These are phyloP conservation scores for Ophiocordyceps camponoti-rufipedis DNA, from an alignment of 2,329 filamentous ascomycete genomes.

Conservation along the genomic window DNA sequence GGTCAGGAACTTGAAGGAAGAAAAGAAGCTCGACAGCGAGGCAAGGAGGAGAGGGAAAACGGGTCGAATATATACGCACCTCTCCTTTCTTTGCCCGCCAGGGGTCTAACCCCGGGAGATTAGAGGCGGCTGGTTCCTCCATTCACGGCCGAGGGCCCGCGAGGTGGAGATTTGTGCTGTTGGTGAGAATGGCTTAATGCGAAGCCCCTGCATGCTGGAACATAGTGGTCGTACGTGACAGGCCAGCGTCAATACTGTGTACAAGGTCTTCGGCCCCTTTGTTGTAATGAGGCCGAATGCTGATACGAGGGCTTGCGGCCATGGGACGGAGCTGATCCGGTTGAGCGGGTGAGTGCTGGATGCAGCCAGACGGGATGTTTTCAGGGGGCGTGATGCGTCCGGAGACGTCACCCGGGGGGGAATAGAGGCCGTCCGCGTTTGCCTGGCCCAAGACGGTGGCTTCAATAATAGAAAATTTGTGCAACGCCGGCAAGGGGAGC, in stretches of 20 bases:
- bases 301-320: not conserved
- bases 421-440: not conserved
- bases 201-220: not conserved
- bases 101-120: not conserved
- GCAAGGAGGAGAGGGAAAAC: not conserved
- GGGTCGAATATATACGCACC: not conserved
- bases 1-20: constrained; percentile 21
- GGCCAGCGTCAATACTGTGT: not conserved
- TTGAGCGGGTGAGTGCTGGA: too few species aligned
- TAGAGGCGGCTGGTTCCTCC: not conserved
- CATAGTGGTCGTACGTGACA: not conserved
- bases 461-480: not conserved
- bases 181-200: not conserved
- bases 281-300: not conserved
- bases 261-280: not conserved
- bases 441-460: not conserved
- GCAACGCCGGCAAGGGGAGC: not conserved
- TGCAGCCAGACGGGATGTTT: too few species aligned
- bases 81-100: not conserved
- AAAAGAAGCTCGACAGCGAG: constrained; percentile 6
- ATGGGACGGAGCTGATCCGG: not conserved
- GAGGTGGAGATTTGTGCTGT: constrained; percentile 1
- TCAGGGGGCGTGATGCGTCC: not conserved
- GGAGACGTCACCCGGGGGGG: not conserved
- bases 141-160: not conserved